phyloP scores from a whole-genome alignment of 2,329 filamentous ascomycete genomes.

The Stachybotrys elegans region DNA sequence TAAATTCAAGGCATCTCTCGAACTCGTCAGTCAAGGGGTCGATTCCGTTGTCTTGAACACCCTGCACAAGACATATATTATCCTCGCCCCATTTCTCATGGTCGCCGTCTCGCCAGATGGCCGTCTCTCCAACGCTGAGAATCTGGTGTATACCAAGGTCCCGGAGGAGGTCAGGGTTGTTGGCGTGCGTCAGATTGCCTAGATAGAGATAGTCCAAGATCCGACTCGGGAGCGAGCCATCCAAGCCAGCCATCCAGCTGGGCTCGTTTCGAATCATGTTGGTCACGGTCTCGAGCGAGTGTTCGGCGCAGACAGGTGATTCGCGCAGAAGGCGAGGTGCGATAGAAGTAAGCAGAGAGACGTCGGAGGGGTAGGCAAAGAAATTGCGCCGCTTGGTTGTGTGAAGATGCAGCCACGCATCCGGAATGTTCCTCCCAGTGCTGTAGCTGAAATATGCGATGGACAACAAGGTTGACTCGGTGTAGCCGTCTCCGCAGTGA shows the following conservation, averaged over 20 bases:
- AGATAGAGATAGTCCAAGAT: conserved; percentile 94
- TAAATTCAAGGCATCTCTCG: conserved; percentile 80
- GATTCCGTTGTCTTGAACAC: conserved; percentile 94
- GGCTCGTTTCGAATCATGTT: conserved; percentile 57
- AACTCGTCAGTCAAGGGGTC: conserved; percentile 87
- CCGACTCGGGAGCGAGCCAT: conserved; percentile 86
- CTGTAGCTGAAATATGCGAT: conserved; percentile 93
- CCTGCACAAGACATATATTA: conserved; percentile 75
- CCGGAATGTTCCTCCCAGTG: conserved; percentile 71
- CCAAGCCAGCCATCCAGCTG: conserved; percentile 74
- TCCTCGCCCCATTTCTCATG: conserved; percentile 68
- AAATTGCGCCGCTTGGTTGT: conserved; percentile 80
- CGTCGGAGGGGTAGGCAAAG: conserved; percentile 91
- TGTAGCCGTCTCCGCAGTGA: conserved; percentile 94
- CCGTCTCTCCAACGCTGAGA: conserved; percentile 84
- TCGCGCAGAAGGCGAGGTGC: conserved; percentile 69
- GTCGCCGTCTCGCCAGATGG: conserved; percentile 72
- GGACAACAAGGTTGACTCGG: conserved; percentile 82
- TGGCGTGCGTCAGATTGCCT: conserved; percentile 87
- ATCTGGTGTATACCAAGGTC: conserved; percentile 82
- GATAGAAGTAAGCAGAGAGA: conserved; percentile 72
- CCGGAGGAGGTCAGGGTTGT: conserved; percentile 79
- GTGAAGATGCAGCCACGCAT: conserved; percentile 85
- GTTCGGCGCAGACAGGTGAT: conserved; percentile 52
- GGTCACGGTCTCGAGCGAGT: conserved; percentile 48